Conservation (phyloP, 2,329 filamentous ascomycete genomes). For the Paecilomyces sp. region DNA sequence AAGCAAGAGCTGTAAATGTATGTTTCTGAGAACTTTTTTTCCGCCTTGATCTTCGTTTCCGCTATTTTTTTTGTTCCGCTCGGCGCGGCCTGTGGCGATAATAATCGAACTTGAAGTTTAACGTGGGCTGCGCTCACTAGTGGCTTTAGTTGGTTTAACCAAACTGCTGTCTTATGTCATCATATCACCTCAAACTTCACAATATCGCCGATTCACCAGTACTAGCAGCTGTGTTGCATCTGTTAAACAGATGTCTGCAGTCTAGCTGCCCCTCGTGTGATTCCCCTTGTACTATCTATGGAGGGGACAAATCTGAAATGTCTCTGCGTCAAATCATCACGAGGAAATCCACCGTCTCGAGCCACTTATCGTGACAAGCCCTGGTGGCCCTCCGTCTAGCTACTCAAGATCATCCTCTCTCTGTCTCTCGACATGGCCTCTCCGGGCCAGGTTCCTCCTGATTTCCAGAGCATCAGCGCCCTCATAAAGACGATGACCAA, state of each 20-base stretch:
- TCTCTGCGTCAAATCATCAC: not conserved
- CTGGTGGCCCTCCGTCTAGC: not conserved
- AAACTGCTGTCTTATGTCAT: conserved; percentile 1
- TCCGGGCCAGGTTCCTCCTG: conserved; percentile 31
- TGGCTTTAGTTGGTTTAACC: too few relatives aligned
- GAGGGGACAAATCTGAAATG: conserved; percentile 1
- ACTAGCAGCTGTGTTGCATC: not conserved
- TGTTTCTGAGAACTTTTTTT: not conserved
- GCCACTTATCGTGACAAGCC: conserved; percentile 13
- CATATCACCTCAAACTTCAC: conserved; percentile 1
- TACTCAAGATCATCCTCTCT: not conserved
- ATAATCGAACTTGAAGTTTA: not conserved
- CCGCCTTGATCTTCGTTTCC: not conserved
- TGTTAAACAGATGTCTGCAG: not conserved
- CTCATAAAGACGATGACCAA: conserved; percentile 52
- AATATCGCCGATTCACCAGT: not conserved
- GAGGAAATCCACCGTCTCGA: conserved; percentile 15
- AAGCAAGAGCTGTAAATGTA: not conserved
- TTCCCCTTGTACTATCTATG: not conserved
- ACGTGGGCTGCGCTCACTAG: not conserved
- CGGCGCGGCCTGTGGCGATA: not conserved
- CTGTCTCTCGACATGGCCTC: conserved; percentile 25
- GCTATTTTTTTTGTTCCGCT: not conserved
- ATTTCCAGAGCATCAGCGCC: conserved; percentile 34
- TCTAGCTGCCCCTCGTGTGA: not conserved